phyloP scores from a whole-genome alignment of 768 basidiomycete species.

The Kwoniella sp. region DNA sequence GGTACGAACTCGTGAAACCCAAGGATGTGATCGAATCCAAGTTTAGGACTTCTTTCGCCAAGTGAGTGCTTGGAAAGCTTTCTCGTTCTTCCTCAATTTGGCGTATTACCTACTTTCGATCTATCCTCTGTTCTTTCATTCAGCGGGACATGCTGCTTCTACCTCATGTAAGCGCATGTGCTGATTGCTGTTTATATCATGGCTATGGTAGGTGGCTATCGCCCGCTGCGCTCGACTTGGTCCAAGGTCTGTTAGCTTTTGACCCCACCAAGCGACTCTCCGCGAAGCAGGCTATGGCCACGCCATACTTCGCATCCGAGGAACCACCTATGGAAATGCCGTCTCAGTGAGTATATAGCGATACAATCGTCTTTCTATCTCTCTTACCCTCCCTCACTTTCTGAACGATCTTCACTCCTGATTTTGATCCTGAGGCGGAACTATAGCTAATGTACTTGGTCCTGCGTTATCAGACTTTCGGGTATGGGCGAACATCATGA shows the following conservation, averaged over 20 bases:
- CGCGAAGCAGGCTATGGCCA: slow-evolving; percentile 75
- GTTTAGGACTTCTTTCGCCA: slow-evolving; percentile 81
- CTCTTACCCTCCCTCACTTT: too few relatives aligned
- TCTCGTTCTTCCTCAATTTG: too few relatives aligned
- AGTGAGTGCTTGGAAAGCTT: slow-evolving; percentile 60
- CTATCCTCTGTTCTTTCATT: too few relatives aligned
- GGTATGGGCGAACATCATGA: slow-evolving; percentile 97
- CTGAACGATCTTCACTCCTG: too few relatives aligned
- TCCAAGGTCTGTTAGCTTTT: slow-evolving; percentile 75
- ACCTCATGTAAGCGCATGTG: too few relatives aligned
- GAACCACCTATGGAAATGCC: slow-evolving; percentile 73
- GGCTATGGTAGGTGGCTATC: slow-evolving; percentile 90
- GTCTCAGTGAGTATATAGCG: slow-evolving; percentile 65
- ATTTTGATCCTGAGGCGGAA: too few relatives aligned
- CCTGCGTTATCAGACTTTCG: slow-evolving; percentile 62
- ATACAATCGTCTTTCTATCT: background rate
- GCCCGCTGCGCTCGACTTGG: slow-evolving; percentile 81
- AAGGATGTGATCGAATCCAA: slow-evolving; percentile 71
- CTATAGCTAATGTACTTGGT: background rate
- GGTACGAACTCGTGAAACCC: slow-evolving; percentile 98
- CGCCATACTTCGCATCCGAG: slow-evolving; percentile 82
- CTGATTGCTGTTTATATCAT: too few relatives aligned
- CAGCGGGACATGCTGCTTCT: too few relatives aligned
- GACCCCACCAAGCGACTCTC: slow-evolving; percentile 76
- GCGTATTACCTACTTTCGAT: too few relatives aligned